Conservation (phyloP, 352 stramenopile species). For the Aphanomyces invadans region DNA sequence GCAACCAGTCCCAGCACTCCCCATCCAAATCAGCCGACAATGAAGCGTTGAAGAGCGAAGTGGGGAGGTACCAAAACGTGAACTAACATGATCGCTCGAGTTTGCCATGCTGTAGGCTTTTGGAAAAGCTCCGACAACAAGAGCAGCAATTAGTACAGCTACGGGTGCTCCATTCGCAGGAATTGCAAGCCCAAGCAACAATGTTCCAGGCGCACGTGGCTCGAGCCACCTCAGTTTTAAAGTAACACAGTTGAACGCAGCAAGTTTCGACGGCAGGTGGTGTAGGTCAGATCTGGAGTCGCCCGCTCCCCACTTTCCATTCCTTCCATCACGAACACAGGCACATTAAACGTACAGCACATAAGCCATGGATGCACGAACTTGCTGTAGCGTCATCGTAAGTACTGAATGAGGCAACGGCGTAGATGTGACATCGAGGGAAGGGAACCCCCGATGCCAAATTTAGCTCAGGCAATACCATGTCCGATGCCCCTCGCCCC, state of each 20-base stretch:
- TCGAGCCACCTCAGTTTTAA: background rate
- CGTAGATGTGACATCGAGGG: no score
- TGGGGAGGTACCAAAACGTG: background rate
- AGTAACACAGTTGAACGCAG: background rate
- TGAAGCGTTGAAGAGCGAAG: background rate
- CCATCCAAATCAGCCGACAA: background rate
- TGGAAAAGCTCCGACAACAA: background rate
- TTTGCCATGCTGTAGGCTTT: background rate
- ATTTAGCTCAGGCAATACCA: no score
- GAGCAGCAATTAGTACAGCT: background rate
- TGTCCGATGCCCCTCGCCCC: no score
- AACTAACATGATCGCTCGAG: background rate
- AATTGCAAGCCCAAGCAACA: background rate
- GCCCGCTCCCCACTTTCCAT: no score
- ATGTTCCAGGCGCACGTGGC: background rate
- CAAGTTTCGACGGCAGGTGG: no score
- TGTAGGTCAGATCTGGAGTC: no score
- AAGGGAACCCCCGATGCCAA: no score
- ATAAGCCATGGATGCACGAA: background rate
- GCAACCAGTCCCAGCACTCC: background rate
- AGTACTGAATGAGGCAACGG: no score
- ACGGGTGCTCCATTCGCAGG: background rate
- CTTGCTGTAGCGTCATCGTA: no score
- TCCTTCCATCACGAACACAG: no score
- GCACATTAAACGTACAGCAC: no score